Evolutionary conservation across 495 filamentous ascomycete genomes (phyloP).

Genomic region (Xeromyces bisporus): DNA sequence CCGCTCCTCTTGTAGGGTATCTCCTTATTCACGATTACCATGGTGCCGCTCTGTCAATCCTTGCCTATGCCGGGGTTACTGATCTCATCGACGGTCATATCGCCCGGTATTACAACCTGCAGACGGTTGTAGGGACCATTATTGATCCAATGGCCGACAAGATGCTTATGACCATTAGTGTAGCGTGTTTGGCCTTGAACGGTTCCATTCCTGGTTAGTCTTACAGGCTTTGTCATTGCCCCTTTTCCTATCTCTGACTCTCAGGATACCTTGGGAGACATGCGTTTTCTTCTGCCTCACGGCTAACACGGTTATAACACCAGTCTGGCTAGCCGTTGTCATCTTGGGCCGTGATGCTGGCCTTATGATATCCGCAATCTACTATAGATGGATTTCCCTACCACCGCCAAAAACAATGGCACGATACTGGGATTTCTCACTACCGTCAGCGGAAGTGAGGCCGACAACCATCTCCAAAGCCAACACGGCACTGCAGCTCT

Average conservation of each 20-base stretch:
- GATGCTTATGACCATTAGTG: constrained; percentile 80
- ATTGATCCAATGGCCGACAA: constrained; percentile 98
- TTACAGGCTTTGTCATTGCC: neutral
- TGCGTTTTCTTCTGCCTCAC: neutral
- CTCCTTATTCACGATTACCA: constrained; percentile 72
- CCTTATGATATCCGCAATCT: constrained; percentile 79
- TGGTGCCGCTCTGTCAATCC: constrained; percentile 59
- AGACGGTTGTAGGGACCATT: constrained; percentile 90
- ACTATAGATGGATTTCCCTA: constrained; percentile 86
- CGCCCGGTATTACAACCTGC: constrained; percentile 66
- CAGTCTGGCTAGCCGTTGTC: constrained; percentile 71
- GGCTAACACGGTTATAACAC: neutral
- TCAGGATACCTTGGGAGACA: no score
- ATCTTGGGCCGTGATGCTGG: constrained; percentile 81
- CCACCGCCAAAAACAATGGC: constrained; percentile 81
- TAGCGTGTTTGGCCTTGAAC: constrained; percentile 64
- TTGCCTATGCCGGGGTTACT: constrained; percentile 80
- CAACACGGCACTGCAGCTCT: constrained; percentile 68
- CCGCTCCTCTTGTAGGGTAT: constrained; percentile 78
- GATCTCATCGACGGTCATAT: constrained; percentile 89
- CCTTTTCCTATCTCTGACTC: neutral
- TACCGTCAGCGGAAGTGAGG: constrained; percentile 83
- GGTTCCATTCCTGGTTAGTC: constrained; percentile 58
- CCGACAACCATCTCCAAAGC: constrained; percentile 84
- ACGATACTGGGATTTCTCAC: constrained; percentile 94